Conservation (phyloP, 1,139 yeast genomes). For the Trichomonascaceae sp. region DNA sequence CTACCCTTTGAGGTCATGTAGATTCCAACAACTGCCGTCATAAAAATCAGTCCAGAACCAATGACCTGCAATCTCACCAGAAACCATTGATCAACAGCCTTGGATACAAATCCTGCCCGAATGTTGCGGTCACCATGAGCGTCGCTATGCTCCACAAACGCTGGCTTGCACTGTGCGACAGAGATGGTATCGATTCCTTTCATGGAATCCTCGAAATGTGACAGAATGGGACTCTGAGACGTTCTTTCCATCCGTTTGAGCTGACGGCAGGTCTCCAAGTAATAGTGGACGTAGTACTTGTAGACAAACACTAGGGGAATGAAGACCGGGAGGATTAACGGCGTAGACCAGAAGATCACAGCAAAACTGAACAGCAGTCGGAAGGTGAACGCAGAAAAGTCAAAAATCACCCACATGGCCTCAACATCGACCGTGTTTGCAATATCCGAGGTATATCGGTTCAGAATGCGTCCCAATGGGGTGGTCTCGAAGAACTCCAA, state of each 20-base stretch:
- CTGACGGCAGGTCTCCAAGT: constrained; percentile 67
- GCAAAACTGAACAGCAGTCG: constrained; percentile 48
- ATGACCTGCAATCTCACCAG: constrained; percentile 53
- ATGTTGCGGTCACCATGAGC: constrained; percentile 51
- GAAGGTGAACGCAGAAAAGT: constrained; percentile 30
- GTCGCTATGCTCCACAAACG: constrained; percentile 42
- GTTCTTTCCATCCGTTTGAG: constrained; percentile 65
- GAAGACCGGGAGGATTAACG: constrained; percentile 35
- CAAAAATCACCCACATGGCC: constrained; percentile 4
- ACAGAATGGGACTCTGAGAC: constrained; percentile 65
- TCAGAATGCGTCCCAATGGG: constrained; percentile 55
- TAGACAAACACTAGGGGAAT: constrained; percentile 46
- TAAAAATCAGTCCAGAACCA: constrained; percentile 48
- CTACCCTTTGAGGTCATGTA: constrained; percentile 33
- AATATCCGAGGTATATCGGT: constrained; percentile 62
- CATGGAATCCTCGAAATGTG: constrained; percentile 65
- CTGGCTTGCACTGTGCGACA: constrained; percentile 35
- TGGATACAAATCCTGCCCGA: constrained; percentile 36
- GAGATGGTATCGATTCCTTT: constrained; percentile 60
- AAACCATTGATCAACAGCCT: constrained; percentile 47
- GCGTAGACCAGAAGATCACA: constrained; percentile 57
- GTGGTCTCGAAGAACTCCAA: constrained; percentile 54
- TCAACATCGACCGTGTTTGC: constrained; percentile 10
- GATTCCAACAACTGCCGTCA: constrained; percentile 35
- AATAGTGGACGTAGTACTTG: constrained; percentile 71